Evolutionary conservation across 2,329 filamentous ascomycete species (phyloP), one percentile per base, ranked within the genome.

Genomic region (Pseudodiploospora longispora): DNA sequence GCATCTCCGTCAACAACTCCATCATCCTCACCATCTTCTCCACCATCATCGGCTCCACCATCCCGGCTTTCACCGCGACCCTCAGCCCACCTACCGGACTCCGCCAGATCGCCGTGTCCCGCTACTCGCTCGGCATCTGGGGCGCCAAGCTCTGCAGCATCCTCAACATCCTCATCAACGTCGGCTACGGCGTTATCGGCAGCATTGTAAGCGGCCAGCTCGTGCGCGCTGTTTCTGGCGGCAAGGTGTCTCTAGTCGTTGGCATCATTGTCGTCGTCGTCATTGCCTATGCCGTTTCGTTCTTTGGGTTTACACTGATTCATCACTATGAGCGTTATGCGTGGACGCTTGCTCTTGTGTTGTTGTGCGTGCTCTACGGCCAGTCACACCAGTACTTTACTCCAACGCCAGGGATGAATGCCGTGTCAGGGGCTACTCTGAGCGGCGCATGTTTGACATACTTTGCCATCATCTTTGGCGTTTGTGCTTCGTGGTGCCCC

Each of bases 291-390:
- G 42, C 52, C 8, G 47, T 54, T 6, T 54, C 52, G 3, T 48
- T 53, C 28, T 52, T 53, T 36, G 52, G 52, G 6, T 54, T 50
- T 42, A 45, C 41, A 30, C 38, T 53, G n/a, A 54, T 54, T 10
- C 52, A 54, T 35, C 40, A 47, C n/a, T 54, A 50, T 30, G 51
- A 53, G 31, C 46, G 50, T 29, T 53, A 52, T 30, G 50, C 52
- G 7, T 54, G 52, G 52, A 42, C 50, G 19, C 47, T 50, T 8
- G 50, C 51, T 1, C 48, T 53, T 10, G 46, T 52, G 9, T 43
- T 54, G 6, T 40, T 54, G 4, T 52, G 49, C 8, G 51, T 50
- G 6, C 41, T 54, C 27, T 50, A 48, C 19, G 52, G 44, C 30
- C 52, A 54, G 43, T 44, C 47, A 27, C 44, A 41, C 38, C 44